Percentiles rank a stretch among this genome's conserved stretches.
Conservation (phyloP, 352 stramenopile species). For the Pythium utonaiense region DNA sequence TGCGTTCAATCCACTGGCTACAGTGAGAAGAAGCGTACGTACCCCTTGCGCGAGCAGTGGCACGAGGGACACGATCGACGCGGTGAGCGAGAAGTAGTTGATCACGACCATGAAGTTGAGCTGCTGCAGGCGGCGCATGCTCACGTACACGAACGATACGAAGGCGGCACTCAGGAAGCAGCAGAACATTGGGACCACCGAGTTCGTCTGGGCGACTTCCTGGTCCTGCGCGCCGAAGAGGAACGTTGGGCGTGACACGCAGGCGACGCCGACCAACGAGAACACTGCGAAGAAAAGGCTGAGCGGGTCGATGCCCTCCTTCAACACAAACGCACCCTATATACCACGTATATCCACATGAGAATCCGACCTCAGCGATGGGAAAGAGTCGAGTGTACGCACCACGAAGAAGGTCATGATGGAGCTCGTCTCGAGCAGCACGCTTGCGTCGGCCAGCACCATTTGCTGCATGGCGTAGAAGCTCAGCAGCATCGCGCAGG, state of each 20-base stretch:
- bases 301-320: slow-evolving; percentile 34
- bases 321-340: slow-evolving; percentile 34
- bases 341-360: not conserved
- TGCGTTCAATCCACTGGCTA: too few relatives aligned
- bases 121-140: slow-evolving; percentile 36
- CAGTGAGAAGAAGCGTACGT: too few relatives aligned
- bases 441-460: slow-evolving; percentile 50
- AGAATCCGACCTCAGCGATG: too few relatives aligned
- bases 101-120: slow-evolving; percentile 44
- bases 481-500: slow-evolving; percentile 31
- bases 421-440: slow-evolving; percentile 58
- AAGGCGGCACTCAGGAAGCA: slow-evolving; percentile 35
- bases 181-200: slow-evolving; percentile 35
- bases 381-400: too few relatives aligned
- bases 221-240: too few relatives aligned
- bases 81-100: slow-evolving; percentile 44
- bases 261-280: slow-evolving; percentile 38
- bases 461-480: slow-evolving; percentile 52
- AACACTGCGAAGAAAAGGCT: slow-evolving; percentile 29
- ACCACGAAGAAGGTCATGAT: slow-evolving; percentile 58
- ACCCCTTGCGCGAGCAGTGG: too few relatives aligned
- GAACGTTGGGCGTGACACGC: slow-evolving; percentile 37
- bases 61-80: slow-evolving; percentile 28
- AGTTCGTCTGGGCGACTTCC: too few relatives aligned
- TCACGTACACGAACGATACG: slow-evolving; percentile 34